Evolutionary conservation across 2,329 filamentous ascomycete species (phyloP), one percentile per base, ranked within the genome.

Genomic region (Fusarium tricinctum): DNA sequence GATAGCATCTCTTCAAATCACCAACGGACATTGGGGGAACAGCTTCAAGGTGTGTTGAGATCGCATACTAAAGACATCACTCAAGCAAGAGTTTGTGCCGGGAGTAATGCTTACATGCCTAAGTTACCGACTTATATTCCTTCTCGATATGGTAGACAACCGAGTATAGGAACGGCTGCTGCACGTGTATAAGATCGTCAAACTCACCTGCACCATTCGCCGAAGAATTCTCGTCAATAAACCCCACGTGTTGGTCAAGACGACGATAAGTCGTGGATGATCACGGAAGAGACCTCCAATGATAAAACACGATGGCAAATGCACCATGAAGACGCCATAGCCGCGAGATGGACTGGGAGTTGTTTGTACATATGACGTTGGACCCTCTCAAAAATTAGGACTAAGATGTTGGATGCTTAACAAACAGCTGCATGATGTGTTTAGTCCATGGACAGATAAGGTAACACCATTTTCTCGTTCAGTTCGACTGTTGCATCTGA

Each of bases 221-320:
- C 17, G 23, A 33, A 30, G 33, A 44, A 19, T 26, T 26, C 20
- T 39, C 26, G 19, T 39, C 3, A 40, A 19, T 9, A 40, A 61
- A 33, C 39, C 58, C 55, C 48, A 55, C 48, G 48, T 63, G 43
- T 43, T 42, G 35, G 48, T 46, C 43, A 48, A 53, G 39, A 44
- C 26, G 20, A 22, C 30, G 47, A 49, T 40, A 40, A 47, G 48
- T 22, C 47, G 52, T 63, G 44, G 49, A 30, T 50, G 44, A 42
- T 54, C 48, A 47, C 49, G 48, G 53, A 51, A 60, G 43, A 40
- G 38, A 19, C 22, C 43, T 28, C 23, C 39, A 39, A 19, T 48
- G 30, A 35, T 30, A 39, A 54, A 19, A 39, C 12, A 26, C 19
- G 40, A 28, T 19, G 28, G 66, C 54, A 47, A 44, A 66, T 44